Evolutionary conservation across 2,329 filamentous ascomycete genomes (phyloP), one percentile per base, ranked within the genome.

Genomic region (Aspergillus viridinutans): DNA sequence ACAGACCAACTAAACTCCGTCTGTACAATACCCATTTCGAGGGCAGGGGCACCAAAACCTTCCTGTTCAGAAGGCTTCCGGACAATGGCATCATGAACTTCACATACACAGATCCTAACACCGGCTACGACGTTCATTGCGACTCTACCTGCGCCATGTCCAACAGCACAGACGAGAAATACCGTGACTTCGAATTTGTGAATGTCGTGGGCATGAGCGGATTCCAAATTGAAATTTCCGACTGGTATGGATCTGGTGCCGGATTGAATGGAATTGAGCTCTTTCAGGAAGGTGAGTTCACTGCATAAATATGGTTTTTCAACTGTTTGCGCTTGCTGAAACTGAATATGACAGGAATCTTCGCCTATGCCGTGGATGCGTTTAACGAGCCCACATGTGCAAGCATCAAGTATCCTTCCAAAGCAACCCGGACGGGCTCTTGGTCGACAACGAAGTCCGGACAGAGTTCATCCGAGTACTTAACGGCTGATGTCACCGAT

Each of bases 11-110:
- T 9, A 95, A 91, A 73, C 76, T 99, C 58, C 86, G 91, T 54
- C 78, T 99, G 25, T 91, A 89, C 80, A 99, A 99, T 75, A 94
- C 93, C 2, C 86, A 90, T 64, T 81, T 86, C 53, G 85, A 94
- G 66, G 91, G 90, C 52, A 87, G 92, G 62, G 92, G 94, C 29
- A 96, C 92, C 29, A 90, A 90, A 76, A 90, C 88, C 0, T 99
- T 90, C 78, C 86, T 92, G 57, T 95, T 91, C 70, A 90, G 90
- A 23, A 90, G 92, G 20, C 78, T 93, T 57, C 92, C 93, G 4
- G 85, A 93, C 67, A 87, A 90, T 61, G 94, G 94, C 53, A 97
- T 99, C 71, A 90, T 99, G 86, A 97, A 97, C 74, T 82, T 99
- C 69, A 96, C 92, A 40, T 97, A 94, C 66, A 86, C 87, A 61